Evolutionary conservation across 768 basidiomycete species (phyloP).

Genomic region (Steccherinum ochraceum): DNA sequence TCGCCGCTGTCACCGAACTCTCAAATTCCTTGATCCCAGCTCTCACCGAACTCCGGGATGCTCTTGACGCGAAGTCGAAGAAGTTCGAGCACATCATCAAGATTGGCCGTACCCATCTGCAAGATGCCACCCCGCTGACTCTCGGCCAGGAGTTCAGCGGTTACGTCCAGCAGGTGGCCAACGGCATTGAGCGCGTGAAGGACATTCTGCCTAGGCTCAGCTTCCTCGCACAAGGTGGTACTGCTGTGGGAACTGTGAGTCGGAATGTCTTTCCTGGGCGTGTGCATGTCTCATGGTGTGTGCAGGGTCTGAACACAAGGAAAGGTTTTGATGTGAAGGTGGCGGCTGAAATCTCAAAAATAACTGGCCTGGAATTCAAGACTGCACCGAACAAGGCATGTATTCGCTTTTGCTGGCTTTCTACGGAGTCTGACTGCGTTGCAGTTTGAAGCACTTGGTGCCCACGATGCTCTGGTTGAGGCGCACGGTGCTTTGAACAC

Average conservation of each 20-base stretch:
- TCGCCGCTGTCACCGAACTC: slow-evolving; percentile 91
- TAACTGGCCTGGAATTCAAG: slow-evolving; percentile 87
- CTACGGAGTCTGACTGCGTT: neutral
- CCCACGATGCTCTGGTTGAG: slow-evolving; percentile 98
- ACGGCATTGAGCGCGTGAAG: slow-evolving; percentile 83
- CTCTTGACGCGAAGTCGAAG: slow-evolving; percentile 75
- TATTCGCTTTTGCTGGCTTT: neutral
- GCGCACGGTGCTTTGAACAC: slow-evolving; percentile 96
- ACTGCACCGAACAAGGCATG: slow-evolving; percentile 96
- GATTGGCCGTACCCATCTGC: slow-evolving; percentile 95
- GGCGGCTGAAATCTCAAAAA: slow-evolving; percentile 83
- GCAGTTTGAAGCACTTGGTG: slow-evolving; percentile 94
- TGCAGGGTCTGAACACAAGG: slow-evolving; percentile 91
- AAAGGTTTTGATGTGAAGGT: slow-evolving; percentile 95
- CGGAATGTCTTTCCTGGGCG: neutral
- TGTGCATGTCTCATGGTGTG: slow-evolving; percentile 6
- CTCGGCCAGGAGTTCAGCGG: slow-evolving; percentile 99
- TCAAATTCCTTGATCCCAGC: slow-evolving; percentile 77
- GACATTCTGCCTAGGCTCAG: slow-evolving; percentile 80
- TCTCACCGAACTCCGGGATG: slow-evolving; percentile 75
- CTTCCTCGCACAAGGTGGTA: slow-evolving; percentile 93
- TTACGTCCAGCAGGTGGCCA: slow-evolving; percentile 91
- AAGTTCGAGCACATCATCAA: slow-evolving; percentile 92
- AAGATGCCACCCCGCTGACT: slow-evolving; percentile 97
- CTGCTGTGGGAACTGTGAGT: slow-evolving; percentile 94